Percentiles rank a stretch among this genome's conserved stretches.
These are phyloP conservation scores for Neurospora sublineolata DNA, from an alignment of 495 filamentous ascomycete genomes.

Conservation along the genomic window DNA sequence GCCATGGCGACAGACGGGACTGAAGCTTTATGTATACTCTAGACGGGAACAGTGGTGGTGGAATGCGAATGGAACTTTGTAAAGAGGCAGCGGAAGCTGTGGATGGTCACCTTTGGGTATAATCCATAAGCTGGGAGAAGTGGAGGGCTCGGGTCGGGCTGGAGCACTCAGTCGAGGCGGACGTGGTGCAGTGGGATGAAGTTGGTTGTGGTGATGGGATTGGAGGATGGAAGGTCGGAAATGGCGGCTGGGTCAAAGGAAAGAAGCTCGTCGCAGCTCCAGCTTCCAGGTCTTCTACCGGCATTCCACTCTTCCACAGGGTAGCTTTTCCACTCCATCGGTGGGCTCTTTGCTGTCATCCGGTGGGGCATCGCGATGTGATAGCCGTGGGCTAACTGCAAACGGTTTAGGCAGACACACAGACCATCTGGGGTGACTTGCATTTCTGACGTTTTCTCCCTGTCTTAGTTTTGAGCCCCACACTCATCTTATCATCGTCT, in stretches of 20 bases:
- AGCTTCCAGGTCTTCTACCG: not conserved
- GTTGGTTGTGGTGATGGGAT: not conserved
- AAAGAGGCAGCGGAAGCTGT: slow-evolving; percentile 13
- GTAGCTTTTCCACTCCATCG: not conserved
- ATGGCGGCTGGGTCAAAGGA: not conserved
- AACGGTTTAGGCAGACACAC: not conserved
- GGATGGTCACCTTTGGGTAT: slow-evolving; percentile 10
- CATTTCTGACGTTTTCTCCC: not conserved
- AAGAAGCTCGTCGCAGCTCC: not conserved
- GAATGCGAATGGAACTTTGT: not conserved
- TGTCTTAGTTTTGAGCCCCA: not conserved
- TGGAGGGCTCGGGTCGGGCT: not conserved
- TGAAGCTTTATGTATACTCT: not conserved
- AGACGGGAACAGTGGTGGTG: not conserved
- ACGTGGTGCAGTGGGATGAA: not conserved
- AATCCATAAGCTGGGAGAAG: slow-evolving; percentile 8
- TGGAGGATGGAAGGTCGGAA: not conserved
- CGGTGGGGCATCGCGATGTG: not conserved
- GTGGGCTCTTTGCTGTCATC: not conserved
- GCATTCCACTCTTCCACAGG: not conserved
- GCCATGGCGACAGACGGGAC: not conserved
- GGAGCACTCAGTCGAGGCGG: not conserved
- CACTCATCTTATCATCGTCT: not conserved
- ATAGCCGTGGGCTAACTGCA: not conserved
- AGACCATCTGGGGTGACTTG: not conserved